Evolutionary conservation across 1,284 basidiomycete genomes (phyloP), one percentile per base, ranked within the genome.

Genomic region (Leccinum subrobustum): DNA sequence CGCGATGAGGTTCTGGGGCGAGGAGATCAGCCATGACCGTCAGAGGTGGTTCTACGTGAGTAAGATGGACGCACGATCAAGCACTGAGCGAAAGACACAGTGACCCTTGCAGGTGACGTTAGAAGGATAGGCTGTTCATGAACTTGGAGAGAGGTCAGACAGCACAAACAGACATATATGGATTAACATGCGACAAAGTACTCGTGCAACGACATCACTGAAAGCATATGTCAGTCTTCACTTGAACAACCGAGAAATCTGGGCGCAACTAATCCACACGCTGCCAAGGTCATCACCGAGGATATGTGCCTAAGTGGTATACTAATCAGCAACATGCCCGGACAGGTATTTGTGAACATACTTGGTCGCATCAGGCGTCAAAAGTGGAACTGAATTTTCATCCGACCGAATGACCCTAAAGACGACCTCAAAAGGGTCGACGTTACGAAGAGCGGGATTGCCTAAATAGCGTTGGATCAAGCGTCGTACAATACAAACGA

Each of bases 371-470:
- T 88, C 89, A 1, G 80, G 77, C 0, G 93, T 84, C 0, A 79
- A 71, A 56, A 98, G 70, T 5, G 86, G 82, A 3, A 72, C 68
- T 57, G 80, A 79, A 16, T 83, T 79, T 1, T 82, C 84, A 11
- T 83, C 82, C 12, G 64, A 71, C 16, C 92, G 83, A 25, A 97
- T 83, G n/a, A 97, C 92, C 29, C 88, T 86, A 29, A 97, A 78
- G 16, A 87, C 79, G n/a, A 98, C 92, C n/a, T 25, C 25, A 97
- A 86, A 3, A 98, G 81, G 62, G 93, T 87, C 1, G 95, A 96
- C 0, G 97, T 99, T 25, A 98, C 95, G 69, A 99, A 99, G 2
- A 99, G 82, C 3, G 96, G 96, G 57, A 98, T 96, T 20, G 95
- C 95, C 92, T 94, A 68, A 18, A 63, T 44, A 23, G 3, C 47